Conservation (phyloP, 495 filamentous ascomycete species). For the Neurospora sp. region DNA sequence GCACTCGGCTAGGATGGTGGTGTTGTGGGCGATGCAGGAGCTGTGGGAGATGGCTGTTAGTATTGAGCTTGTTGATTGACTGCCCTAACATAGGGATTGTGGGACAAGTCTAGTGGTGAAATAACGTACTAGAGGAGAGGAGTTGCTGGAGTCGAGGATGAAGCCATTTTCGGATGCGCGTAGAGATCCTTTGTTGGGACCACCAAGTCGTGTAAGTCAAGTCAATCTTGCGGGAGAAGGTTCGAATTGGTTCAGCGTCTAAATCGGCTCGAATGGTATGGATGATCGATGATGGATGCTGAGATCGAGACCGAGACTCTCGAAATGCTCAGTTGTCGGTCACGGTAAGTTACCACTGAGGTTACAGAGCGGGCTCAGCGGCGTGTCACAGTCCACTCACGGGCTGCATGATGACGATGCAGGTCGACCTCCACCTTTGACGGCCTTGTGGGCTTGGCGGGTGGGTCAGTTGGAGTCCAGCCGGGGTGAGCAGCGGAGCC, state of each 20-base stretch:
- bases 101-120: background rate
- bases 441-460: background rate
- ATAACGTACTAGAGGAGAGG: slow-evolving; percentile 67
- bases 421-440: background rate
- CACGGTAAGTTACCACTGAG: background rate
- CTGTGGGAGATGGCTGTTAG: slow-evolving; percentile 35
- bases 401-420: slow-evolving; percentile 13
- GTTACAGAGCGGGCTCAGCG: background rate
- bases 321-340: background rate
- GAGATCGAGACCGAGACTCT: background rate
- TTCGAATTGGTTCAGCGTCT: background rate
- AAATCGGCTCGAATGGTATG: background rate
- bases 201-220: background rate
- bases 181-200: background rate
- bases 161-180: slow-evolving; percentile 47
- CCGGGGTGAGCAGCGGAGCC: background rate
- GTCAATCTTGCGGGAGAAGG: background rate
- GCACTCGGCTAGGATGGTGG: slow-evolving; percentile 87
- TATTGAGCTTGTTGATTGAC: background rate
- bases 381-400: background rate
- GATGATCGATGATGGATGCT: background rate
- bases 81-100: background rate
- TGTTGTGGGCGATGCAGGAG: slow-evolving; percentile 82
- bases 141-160: slow-evolving; percentile 64
- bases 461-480: background rate